A percentile compares a stretch with the other conserved stretches of the same genome.
These are phyloP conservation scores for Umbilicus rupestris DNA, from an alignment of 164 flowering plant species.

Conservation along the genomic window DNA sequence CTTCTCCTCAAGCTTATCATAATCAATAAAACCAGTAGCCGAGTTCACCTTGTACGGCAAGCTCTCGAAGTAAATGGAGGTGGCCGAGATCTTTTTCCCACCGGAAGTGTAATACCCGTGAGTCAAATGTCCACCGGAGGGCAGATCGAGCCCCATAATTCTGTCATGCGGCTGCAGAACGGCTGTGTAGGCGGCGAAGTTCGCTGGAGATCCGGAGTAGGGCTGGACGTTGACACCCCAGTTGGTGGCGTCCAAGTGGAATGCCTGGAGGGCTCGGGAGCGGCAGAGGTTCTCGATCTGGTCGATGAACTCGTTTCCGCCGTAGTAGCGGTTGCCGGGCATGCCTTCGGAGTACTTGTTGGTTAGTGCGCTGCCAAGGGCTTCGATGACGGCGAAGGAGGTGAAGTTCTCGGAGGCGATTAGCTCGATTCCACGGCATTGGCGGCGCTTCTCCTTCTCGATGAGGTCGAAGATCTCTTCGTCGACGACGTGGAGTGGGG, in stretches of 20 bases:
- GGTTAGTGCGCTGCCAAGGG: constrained; percentile 83
- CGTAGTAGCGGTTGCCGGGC: constrained; percentile 97
- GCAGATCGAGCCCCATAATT: constrained; percentile 93
- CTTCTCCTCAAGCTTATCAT: constrained; percentile 92
- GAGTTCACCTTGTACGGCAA: constrained; percentile 88
- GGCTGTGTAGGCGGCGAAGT: constrained; percentile 96
- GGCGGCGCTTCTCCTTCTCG: constrained; percentile 90
- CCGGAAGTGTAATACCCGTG: constrained; percentile 94
- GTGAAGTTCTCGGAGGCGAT: constrained; percentile 98
- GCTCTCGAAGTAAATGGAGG: constrained; percentile 95
- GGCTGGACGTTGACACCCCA: constrained; percentile 99
- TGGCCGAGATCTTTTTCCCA: constrained; percentile 93
- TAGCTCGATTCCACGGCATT: constrained; percentile 89
- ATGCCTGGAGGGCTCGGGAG: constrained; percentile 70
- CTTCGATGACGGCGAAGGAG: constrained; percentile 92
- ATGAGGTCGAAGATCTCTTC: constrained; percentile 81
- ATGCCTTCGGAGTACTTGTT: constrained; percentile 99
- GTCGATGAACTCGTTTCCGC: constrained; percentile 96
- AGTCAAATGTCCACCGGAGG: constrained; percentile 90
- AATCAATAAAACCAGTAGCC: constrained; percentile 80
- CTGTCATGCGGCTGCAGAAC: constrained; percentile 85
- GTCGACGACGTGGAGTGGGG: constrained; percentile 51
- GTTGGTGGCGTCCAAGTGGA: constrained; percentile 46
- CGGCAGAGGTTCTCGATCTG: constrained; percentile 88
- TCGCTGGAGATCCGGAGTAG: constrained; percentile 88